Conservation (phyloP, 768 basidiomycete species). For the Trametopsis cervina region DNA sequence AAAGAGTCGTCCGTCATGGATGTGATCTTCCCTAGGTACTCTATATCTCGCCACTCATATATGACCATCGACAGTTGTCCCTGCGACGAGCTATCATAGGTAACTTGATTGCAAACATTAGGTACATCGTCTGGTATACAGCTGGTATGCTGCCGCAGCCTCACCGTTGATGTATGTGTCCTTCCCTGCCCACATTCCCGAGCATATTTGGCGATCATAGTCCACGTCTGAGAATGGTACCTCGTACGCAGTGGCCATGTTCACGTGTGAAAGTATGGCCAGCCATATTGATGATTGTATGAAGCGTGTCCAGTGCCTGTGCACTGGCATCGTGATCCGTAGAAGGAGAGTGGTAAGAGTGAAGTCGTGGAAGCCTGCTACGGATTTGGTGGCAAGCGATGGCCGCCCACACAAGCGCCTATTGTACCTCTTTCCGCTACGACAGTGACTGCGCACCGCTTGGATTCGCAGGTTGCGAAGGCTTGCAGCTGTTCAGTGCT, state of each 20-base stretch:
- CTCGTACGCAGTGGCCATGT: slow-evolving; percentile 43
- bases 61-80: slow-evolving; percentile 93
- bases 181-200: slow-evolving; percentile 85
- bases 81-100: slow-evolving; percentile 68
- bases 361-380: no score
- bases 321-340: slow-evolving; percentile 9
- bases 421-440: neutral
- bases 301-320: neutral
- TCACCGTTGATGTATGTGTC: slow-evolving; percentile 81
- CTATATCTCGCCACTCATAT: slow-evolving; percentile 90
- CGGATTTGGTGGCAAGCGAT: no score
- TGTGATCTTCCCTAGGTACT: slow-evolving; percentile 71
- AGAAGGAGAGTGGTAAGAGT: no score
- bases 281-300: neutral
- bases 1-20: slow-evolving; percentile 44
- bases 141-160: slow-evolving; percentile 14
- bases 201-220: slow-evolving; percentile 85
- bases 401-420: neutral
- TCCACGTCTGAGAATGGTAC: slow-evolving; percentile 69
- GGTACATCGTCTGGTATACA: slow-evolving; percentile 11
- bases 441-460: neutral
- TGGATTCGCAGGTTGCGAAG: neutral
- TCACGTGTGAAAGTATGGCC: slow-evolving; percentile 1
- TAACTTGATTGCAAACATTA: slow-evolving; percentile 38
- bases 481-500: neutral